Evolutionary conservation across 2,329 filamentous ascomycete species (phyloP), one percentile per base, ranked within the genome.

Genomic region (Phyllosticta citriasiana): DNA sequence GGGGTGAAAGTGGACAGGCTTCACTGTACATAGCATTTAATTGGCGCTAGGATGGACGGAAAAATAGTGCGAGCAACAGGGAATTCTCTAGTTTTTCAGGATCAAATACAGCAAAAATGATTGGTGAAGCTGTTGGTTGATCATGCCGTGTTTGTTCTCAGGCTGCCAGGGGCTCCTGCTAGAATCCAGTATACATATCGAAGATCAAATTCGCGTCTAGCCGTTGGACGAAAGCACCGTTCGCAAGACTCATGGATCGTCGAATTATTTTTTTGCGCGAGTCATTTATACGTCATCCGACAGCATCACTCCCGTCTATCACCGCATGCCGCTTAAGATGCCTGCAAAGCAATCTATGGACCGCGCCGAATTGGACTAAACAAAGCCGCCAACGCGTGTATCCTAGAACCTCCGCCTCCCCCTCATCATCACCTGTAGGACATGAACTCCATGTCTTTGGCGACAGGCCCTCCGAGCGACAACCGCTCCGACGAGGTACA

Each of bases 401-500:
- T n/a, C 40, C 4, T 4, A n/a, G 6, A n/a, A 16, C 14, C 40
- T 47, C 40, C 14, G 40, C 40, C n/a, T 16, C n/a, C 40, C 3
- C 40, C 7, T 6, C 40, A 14, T 47, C 6, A 6, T n/a, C n/a
- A 5, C n/a, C 40, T n/a, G 14, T 16, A 16, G n/a, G 47, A 55
- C 33, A 51, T 26, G 16, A 26, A 52, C 47, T 35, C 55, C 33
- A 60, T 60, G 58, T 47, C 40, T 47, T 47, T 47, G 40, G n/a
- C 16, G 51, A 53, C 26, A 50, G 24, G 50, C n/a, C 30, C 30
- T 58, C 14, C 57, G 50, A n/a, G 47, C 33, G 26, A 24, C 35
- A 56, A 56, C 33, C 53, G 53, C 12, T 35, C 35, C 7, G 58
- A 60, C 40, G 58, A 60, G 53, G 58, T 60, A 60, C 57, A 35